phyloP scores from a whole-genome alignment of 495 filamentous ascomycete genomes.

The Usnea hakonensis region DNA sequence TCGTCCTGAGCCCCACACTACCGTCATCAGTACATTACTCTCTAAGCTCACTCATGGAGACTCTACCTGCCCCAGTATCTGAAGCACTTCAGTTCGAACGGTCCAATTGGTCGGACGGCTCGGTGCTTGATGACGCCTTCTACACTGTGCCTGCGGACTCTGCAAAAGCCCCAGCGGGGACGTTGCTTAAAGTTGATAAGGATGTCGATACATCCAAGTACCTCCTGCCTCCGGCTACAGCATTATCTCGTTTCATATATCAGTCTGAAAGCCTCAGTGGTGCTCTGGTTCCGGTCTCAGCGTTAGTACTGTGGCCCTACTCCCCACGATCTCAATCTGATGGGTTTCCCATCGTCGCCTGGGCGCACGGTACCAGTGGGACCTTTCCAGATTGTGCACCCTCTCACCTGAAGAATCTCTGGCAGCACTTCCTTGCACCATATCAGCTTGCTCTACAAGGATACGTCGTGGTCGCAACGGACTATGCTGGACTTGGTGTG shows the following conservation, averaged over 20 bases:
- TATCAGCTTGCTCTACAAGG: conserved; percentile 36
- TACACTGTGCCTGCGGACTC: no score
- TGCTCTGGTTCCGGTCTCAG: conserved; percentile 37
- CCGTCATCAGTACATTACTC: no score
- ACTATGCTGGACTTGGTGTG: conserved; percentile 47
- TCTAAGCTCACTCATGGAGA: no score
- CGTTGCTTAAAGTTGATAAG: not conserved
- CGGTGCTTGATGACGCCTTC: no score
- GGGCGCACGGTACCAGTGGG: conserved; percentile 44
- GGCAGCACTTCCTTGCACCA: conserved; percentile 32
- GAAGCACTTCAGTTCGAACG: no score
- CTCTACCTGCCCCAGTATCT: no score
- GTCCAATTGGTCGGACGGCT: no score
- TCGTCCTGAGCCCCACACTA: no score
- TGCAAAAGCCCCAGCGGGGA: no score
- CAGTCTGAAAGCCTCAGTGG: conserved; percentile 18
- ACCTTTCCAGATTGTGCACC: conserved; percentile 33
- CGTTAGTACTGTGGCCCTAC: conserved; percentile 43
- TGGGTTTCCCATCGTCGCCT: conserved; percentile 33
- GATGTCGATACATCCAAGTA: no score
- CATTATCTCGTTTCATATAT: no score
- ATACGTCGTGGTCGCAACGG: conserved; percentile 43
- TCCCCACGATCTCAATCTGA: conserved; percentile 18
- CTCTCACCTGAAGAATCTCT: conserved; percentile 34
- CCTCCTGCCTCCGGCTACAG: no score